Conservation (phyloP, 768 basidiomycete species). For the Lactarius quietus region DNA sequence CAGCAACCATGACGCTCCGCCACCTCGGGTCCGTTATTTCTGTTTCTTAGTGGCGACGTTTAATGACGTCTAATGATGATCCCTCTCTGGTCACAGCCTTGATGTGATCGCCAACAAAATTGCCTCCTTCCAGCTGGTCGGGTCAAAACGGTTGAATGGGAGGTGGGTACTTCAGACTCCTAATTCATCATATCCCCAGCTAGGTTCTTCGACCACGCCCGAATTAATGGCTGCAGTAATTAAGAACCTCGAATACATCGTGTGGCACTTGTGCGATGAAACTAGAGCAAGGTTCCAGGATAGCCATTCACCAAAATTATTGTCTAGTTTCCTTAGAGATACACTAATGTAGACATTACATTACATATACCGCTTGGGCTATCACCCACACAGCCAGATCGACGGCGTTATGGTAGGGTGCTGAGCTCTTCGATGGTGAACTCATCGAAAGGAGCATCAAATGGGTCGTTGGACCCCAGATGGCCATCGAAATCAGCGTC, state of each 20-base stretch:
- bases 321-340: slow-evolving; percentile 18
- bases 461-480: slow-evolving; percentile 23
- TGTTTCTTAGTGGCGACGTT: slow-evolving; percentile 19
- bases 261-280: not conserved
- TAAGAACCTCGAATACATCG: slow-evolving; percentile 61
- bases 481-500: slow-evolving; percentile 1
- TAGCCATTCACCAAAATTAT: not conserved
- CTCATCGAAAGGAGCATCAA: slow-evolving; percentile 46
- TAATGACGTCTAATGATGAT: slow-evolving; percentile 14
- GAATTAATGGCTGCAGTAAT: slow-evolving; percentile 95
- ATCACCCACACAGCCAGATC: not conserved
- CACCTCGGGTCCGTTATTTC: slow-evolving; percentile 74
- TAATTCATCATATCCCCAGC: slow-evolving; percentile 19
- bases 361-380: not conserved
- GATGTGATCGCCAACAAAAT: slow-evolving; percentile 93
- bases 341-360: slow-evolving; percentile 23
- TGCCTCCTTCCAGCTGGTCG: slow-evolving; percentile 86
- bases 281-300: not conserved
- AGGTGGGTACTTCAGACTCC: slow-evolving; percentile 48
- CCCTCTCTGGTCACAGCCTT: slow-evolving; percentile 49
- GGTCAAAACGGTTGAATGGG: slow-evolving; percentile 95
- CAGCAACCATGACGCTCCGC: slow-evolving; percentile 95
- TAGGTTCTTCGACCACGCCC: slow-evolving; percentile 85
- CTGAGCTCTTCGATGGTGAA: slow-evolving; percentile 36
- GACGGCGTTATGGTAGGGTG: slow-evolving; percentile 12